These are phyloP conservation scores for Tilletiopsis washingtonensis DNA, from an alignment of 1,284 basidiomycete species.

Conservation along the genomic window DNA sequence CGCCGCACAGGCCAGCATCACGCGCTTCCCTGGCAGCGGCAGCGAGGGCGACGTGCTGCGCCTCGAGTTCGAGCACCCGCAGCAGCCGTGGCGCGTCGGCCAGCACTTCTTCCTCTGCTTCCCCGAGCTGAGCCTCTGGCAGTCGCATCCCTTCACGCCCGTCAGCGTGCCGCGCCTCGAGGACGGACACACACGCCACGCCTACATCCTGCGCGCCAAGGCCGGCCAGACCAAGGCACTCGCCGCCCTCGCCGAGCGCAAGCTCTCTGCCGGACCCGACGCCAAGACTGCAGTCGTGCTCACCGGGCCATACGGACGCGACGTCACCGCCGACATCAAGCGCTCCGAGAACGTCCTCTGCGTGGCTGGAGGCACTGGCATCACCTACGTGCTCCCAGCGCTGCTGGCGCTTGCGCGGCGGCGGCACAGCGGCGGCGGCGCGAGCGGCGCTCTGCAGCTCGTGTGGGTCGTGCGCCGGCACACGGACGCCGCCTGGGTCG, in stretches of 20 bases:
- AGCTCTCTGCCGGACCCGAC: no score
- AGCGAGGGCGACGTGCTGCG: slow-evolving; percentile 11
- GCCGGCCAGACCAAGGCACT: slow-evolving; percentile 13
- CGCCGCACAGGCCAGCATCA: slow-evolving; percentile 2
- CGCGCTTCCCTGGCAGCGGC: slow-evolving; percentile 1
- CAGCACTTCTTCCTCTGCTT: slow-evolving; percentile 17
- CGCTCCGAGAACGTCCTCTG: slow-evolving; percentile 5
- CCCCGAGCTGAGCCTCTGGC: slow-evolving; percentile 12
- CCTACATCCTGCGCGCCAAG: slow-evolving; percentile 13
- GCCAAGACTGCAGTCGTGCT: slow-evolving; percentile 8
- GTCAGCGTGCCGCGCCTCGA: slow-evolving; percentile 6
- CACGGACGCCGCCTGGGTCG: slow-evolving; percentile 7
- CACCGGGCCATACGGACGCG: slow-evolving; percentile 14
- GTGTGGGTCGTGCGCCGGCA: slow-evolving; percentile 8
- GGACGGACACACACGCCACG: neutral
- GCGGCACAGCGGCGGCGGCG: neutral
- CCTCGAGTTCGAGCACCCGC: slow-evolving; percentile 12
- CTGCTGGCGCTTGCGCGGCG: neutral
- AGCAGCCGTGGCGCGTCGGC: slow-evolving; percentile 11
- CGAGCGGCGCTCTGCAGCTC: slow-evolving; percentile 1
- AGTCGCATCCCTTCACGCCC: slow-evolving; percentile 16
- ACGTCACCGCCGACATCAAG: slow-evolving; percentile 1
- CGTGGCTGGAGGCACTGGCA: slow-evolving; percentile 15
- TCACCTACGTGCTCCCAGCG: slow-evolving; percentile 16
- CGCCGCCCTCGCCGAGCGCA: no score